A percentile compares a stretch with the other conserved stretches of the same genome.
Conservation (phyloP, 1,284 basidiomycete species). For the Apiotrichum akiyoshidainum region DNA sequence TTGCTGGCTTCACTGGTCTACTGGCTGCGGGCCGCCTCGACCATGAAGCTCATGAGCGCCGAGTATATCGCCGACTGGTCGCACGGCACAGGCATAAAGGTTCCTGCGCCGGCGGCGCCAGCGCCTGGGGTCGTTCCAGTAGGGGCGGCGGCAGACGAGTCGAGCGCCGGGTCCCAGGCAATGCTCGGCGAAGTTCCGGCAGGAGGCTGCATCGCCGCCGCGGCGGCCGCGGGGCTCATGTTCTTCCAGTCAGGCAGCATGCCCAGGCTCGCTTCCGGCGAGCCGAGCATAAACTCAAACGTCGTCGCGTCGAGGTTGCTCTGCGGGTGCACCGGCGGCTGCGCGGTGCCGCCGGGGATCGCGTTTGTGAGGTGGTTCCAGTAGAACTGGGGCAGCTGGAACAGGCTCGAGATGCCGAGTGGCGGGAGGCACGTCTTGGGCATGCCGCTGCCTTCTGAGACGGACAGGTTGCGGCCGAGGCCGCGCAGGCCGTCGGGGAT, state of each 20-base stretch:
- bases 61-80: constrained; percentile 28
- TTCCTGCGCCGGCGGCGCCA: not conserved
- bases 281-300: constrained; percentile 1
- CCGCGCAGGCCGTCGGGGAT: constrained; percentile 19
- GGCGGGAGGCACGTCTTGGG: constrained; percentile 6
- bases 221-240: not conserved
- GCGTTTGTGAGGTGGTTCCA: constrained; percentile 36
- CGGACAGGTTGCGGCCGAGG: constrained; percentile 23
- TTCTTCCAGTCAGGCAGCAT: not conserved
- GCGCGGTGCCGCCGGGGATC: constrained; percentile 2
- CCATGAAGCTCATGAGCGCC: constrained; percentile 30
- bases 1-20: not conserved
- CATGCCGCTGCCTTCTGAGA: not conserved
- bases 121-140: not conserved
- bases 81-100: not conserved
- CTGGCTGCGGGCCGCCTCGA: constrained; percentile 23
- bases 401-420: constrained; percentile 17
- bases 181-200: not conserved
- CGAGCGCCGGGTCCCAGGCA: not conserved
- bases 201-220: not conserved
- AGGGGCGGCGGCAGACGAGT: not conserved
- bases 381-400: constrained; percentile 40
- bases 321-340: not conserved
- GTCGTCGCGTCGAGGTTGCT: not conserved
- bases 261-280: constrained; percentile 1